phyloP scores from a whole-genome alignment of 1,139 yeast species.

The Zygosaccharomyces pseudobailii region DNA sequence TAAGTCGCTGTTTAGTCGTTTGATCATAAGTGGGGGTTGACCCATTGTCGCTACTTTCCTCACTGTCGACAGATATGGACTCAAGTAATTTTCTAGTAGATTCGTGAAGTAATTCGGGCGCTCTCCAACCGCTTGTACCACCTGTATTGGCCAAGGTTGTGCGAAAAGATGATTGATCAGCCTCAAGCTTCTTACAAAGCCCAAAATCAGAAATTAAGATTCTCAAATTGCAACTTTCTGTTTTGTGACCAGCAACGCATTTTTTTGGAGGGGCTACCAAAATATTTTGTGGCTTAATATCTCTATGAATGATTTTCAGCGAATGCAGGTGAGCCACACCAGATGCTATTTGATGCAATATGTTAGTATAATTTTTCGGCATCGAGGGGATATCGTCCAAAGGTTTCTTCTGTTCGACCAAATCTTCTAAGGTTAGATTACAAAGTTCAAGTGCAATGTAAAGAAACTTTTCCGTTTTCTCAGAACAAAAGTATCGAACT shows the following conservation, averaged over 20 bases:
- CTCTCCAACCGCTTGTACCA: constrained; percentile 98
- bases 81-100: constrained; percentile 22
- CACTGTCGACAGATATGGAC: constrained; percentile 10
- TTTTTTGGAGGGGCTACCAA: constrained; percentile 70
- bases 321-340: constrained; percentile 88
- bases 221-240: constrained; percentile 43
- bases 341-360: constrained; percentile 70
- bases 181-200: constrained; percentile 82
- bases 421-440: constrained; percentile 81
- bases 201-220: constrained; percentile 93
- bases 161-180: constrained; percentile 87
- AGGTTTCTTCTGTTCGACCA: constrained; percentile 52
- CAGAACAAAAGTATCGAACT: constrained; percentile 86
- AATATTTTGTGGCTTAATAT: constrained; percentile 92
- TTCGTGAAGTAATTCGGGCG: constrained; percentile 75
- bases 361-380: constrained; percentile 42
- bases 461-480: constrained; percentile 77
- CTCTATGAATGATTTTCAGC: constrained; percentile 90
- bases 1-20: constrained; percentile 54
- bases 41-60: constrained; percentile 6
- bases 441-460: constrained; percentile 93
- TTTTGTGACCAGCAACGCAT: constrained; percentile 12
- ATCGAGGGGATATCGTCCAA: constrained; percentile 35
- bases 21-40: constrained; percentile 33
- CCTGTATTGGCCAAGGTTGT: constrained; percentile 93